A percentile compares a stretch with the other conserved stretches of the same genome.
Conservation (phyloP, 352 stramenopile species). For the Saprolegnia diclina region DNA sequence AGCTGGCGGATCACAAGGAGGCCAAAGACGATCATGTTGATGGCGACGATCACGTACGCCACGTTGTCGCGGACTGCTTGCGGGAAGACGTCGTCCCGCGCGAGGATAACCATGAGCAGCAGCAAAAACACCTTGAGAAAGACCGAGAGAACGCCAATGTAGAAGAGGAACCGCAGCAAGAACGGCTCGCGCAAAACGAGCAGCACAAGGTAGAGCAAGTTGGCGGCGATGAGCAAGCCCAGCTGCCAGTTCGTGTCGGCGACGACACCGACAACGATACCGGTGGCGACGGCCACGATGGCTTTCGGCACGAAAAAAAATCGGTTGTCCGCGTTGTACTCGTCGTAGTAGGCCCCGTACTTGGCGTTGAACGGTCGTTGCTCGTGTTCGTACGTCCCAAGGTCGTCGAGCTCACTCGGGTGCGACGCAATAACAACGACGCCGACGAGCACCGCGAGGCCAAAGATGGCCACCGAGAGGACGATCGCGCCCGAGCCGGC, state of each 20-base stretch:
- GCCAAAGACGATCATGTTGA: constrained; percentile 54
- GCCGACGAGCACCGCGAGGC: constrained; percentile 57
- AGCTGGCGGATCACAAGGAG: constrained; percentile 71
- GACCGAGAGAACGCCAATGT: constrained; percentile 66
- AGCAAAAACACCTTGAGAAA: constrained; percentile 81
- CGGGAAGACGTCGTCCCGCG: constrained; percentile 72
- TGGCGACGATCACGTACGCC: constrained; percentile 70
- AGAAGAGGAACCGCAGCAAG: constrained; percentile 75
- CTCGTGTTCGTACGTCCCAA: constrained; percentile 71
- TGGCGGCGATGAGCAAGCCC: constrained; percentile 63
- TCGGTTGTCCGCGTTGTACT: constrained; percentile 87
- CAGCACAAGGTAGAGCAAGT: constrained; percentile 62
- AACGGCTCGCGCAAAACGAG: constrained; percentile 68
- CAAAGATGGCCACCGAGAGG: constrained; percentile 32
- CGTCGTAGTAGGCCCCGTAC: constrained; percentile 84
- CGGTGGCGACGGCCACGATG: constrained; percentile 59
- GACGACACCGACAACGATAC: constrained; percentile 64
- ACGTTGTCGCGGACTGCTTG: constrained; percentile 75
- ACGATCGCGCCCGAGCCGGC: constrained; percentile 46
- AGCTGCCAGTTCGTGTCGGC: constrained; percentile 62
- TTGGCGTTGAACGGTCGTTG: constrained; percentile 70
- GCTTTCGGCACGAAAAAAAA: constrained; percentile 84
- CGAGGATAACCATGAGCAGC: constrained; percentile 72
- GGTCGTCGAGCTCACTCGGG: constrained; percentile 57
- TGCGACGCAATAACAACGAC: constrained; percentile 64